Base-by-base conservation (phyloP, 768 basidiomycete species). In the Leccinum aurantiacum region DNA sequence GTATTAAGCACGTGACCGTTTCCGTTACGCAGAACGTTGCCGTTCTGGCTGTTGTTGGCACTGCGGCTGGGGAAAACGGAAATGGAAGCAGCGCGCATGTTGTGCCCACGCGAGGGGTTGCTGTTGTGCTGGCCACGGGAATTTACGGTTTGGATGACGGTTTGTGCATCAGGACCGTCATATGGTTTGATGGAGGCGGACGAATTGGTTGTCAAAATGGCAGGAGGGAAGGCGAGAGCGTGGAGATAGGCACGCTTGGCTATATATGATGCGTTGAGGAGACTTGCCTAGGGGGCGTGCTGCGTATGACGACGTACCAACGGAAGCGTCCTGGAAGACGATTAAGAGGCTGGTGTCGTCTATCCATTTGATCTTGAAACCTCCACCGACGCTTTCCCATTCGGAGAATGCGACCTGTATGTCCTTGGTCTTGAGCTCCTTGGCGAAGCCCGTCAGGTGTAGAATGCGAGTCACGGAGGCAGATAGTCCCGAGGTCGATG, bases 331-430 rank as follows among this genome's bases (percentile, higher is more conserved):
- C 63, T 85, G 84, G 72, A 99, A 99, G 57, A 99, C 97, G 66
- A 97, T 90, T 67, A 95, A 78, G 44, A 96, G 90, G 71, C 91
- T 95, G 38, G 93, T 94, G 76, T 99, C 97, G 75, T 99, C 95
- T 67, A 86, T 84, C 97, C 97, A 99, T 74, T 99, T 99, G 73
- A 99, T 95, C 82, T 95, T 94, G 80, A 96, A 97, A 24, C 97
- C 97, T 29, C 96, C 97, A 58, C 80, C 85, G 55, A 87, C 79
- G 60, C 77, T 82, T 68, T 97, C 94, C 84, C 90, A 98, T 49
- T 95, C 93, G 53, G 87, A 80, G 74, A 98, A 97, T 49, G 93
- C 90, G 47, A 81, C 71, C 71, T 98, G 95, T 53, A 99, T 91
- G 76, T 99, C 97, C 74, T 93, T 89, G 54, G 97, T 99, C 80